These are phyloP conservation scores for Warburgia ugandensis DNA, from an alignment of 164 flowering plant species.

Conservation along the genomic window DNA sequence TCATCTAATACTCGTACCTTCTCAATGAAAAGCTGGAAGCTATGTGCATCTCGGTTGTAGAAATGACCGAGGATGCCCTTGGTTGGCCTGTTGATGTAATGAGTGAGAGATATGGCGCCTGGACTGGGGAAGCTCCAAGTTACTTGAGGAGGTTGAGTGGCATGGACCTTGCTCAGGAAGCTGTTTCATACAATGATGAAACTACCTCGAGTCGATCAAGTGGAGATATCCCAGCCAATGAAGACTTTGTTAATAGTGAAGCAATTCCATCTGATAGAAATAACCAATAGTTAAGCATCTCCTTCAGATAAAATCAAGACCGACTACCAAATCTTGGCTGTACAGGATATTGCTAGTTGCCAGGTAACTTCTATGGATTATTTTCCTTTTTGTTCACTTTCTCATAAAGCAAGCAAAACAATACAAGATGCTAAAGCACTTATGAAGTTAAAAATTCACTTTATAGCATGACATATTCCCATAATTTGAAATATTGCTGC, in stretches of 20 bases:
- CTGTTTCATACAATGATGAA: slow-evolving; percentile 16
- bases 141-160: slow-evolving; percentile 32
- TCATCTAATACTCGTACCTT: slow-evolving; percentile 6
- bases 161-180: slow-evolving; percentile 11
- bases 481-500: too few species aligned
- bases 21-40: slow-evolving; percentile 42
- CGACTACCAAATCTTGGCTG: slow-evolving; percentile 27
- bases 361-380: slow-evolving; percentile 40
- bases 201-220: slow-evolving; percentile 10
- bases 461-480: neutral
- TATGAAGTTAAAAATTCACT: neutral
- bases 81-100: slow-evolving; percentile 63
- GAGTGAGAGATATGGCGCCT: slow-evolving; percentile 34
- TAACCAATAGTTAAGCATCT: too few species aligned
- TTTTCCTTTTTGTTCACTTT: neutral
- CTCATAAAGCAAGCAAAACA: neutral
- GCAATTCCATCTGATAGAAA: slow-evolving; percentile 13
- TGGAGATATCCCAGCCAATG: slow-evolving; percentile 3
- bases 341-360: slow-evolving; percentile 68
- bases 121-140: slow-evolving; percentile 64
- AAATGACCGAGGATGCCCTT: slow-evolving; percentile 50
- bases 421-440: too few species aligned
- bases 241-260: neutral
- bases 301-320: slow-evolving; percentile 18
- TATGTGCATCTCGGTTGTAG: slow-evolving; percentile 40